Evolutionary conservation across 1,139 yeast species (phyloP).

Genomic region (Kurtzmaniella natalensis): DNA sequence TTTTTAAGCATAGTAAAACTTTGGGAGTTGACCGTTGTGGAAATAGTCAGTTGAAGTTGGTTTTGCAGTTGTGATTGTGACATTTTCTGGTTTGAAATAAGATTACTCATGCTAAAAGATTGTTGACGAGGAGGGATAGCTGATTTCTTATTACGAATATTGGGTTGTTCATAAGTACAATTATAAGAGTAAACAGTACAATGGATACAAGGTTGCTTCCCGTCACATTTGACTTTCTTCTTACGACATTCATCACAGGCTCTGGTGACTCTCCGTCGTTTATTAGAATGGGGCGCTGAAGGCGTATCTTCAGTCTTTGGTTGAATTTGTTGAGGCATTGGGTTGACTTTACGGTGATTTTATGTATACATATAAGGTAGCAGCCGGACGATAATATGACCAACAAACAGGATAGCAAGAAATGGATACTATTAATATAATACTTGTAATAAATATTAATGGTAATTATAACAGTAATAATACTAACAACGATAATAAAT

Average conservation of each 20-base stretch:
- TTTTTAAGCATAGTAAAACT: slow-evolving; percentile 7
- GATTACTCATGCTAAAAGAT: slow-evolving; percentile 1
- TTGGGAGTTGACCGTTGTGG: not conserved
- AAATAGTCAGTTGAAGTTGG: not conserved
- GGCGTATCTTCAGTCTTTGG: not conserved
- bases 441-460: no score
- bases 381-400: no score
- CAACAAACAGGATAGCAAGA: no score
- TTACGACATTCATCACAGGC: slow-evolving; percentile 81
- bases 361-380: no score
- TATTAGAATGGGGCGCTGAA: slow-evolving; percentile 16
- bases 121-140: slow-evolving; percentile 7
- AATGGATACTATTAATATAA: no score
- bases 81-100: no score
- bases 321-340: not conserved
- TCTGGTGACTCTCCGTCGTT: slow-evolving; percentile 74
- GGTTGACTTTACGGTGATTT: no score
- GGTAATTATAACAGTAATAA: no score
- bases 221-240: slow-evolving; percentile 86
- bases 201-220: slow-evolving; percentile 81
- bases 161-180: slow-evolving; percentile 73
- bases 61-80: not conserved
- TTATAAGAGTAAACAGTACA: slow-evolving; percentile 82
- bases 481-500: no score
- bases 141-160: slow-evolving; percentile 47